Percentiles rank a stretch among this genome's conserved stretches.
Conservation (phyloP, 495 filamentous ascomycete genomes). For the Lasiosphaeria hispida region DNA sequence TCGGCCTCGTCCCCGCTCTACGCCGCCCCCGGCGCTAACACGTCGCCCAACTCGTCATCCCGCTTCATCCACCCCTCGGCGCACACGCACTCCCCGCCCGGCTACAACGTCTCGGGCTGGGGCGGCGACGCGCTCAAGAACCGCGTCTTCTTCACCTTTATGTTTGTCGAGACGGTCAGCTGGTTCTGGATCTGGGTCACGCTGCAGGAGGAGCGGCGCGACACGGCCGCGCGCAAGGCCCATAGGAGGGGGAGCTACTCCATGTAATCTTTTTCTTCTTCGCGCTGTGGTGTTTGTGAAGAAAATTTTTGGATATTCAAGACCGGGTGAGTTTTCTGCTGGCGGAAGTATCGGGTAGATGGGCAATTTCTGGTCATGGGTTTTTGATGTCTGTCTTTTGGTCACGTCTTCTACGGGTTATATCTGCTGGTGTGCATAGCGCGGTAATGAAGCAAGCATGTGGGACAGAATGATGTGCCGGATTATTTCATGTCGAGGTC, state of each 20-base stretch:
- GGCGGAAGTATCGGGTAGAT: too few relatives aligned
- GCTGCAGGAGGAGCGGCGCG: conserved; percentile 49
- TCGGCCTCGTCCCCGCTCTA: conserved; percentile 38
- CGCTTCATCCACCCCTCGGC: conserved; percentile 27
- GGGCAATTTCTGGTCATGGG: too few relatives aligned
- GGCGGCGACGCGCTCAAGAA: conserved; percentile 67
- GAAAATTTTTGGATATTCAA: too few relatives aligned
- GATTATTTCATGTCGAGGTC: too few relatives aligned
- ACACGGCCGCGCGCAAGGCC: conserved; percentile 33
- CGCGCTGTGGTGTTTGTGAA: neutral
- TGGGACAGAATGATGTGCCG: too few relatives aligned
- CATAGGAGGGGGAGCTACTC: conserved; percentile 31
- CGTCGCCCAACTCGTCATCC: neutral
- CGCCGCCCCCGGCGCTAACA: neutral
- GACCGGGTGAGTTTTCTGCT: too few relatives aligned
- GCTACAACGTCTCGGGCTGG: conserved; percentile 34
- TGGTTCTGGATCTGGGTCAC: conserved; percentile 81
- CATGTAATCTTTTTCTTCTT: neutral
- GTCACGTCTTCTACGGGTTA: too few relatives aligned
- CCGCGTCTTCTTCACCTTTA: conserved; percentile 76
- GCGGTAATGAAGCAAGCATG: too few relatives aligned
- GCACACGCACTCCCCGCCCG: conserved; percentile 15
- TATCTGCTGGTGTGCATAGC: too few relatives aligned
- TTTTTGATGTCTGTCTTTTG: too few relatives aligned
- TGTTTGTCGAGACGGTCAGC: conserved; percentile 76